Evolutionary conservation across 2,329 filamentous ascomycete species (phyloP), one percentile per base, ranked within the genome.

Genomic region (Fusarium decemcellulare): DNA sequence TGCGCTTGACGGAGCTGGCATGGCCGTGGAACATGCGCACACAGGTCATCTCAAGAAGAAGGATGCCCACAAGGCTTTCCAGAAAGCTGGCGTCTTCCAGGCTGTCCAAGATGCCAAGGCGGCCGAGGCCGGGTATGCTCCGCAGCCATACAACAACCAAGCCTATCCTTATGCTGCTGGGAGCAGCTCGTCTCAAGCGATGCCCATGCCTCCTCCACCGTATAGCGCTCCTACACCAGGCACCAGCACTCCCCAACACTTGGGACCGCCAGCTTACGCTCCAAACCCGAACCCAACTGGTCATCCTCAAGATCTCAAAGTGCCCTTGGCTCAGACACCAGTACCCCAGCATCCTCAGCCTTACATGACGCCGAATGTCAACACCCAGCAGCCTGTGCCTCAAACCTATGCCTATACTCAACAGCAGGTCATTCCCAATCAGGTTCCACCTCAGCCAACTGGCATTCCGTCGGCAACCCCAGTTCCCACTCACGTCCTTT

Each of bases 11-110:
- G 79, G 76, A 0, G 76, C 76, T 2, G 81, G 78, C 1, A 74
- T 81, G 69, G 74, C 73, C 1, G 56, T 79, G 2, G 81, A 82
- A 34, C 77, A 82, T 52, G 73, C 72, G 1, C 79, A 82, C 32
- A 80, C 77, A 1, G 70, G 65, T 6, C 77, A 76, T 57, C 59
- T 75, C 8, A 78, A 77, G 67, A 79, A 79, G 63, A 81, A 79
- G 60, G 77, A 78, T 40, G 73, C 78, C 0, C 23, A 63, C 16
- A 80, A 79, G 47, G 72, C 80, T 0, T 74, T 78, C n/a, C 42
- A 72, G n/a, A 74, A 76, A 2, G 77, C 78, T 1, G 74, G 77
- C 2, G 75, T 78, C 2, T 79, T 78, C 29, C 55, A 79, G 9
- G 74, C 73, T 10, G 76, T 79, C 1, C 59, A 73, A 2, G 68